A percentile compares a stretch with the other conserved stretches of the same genome.
Evolutionary conservation across 495 filamentous ascomycete species (phyloP).

Genomic region (Podospora australis): DNA sequence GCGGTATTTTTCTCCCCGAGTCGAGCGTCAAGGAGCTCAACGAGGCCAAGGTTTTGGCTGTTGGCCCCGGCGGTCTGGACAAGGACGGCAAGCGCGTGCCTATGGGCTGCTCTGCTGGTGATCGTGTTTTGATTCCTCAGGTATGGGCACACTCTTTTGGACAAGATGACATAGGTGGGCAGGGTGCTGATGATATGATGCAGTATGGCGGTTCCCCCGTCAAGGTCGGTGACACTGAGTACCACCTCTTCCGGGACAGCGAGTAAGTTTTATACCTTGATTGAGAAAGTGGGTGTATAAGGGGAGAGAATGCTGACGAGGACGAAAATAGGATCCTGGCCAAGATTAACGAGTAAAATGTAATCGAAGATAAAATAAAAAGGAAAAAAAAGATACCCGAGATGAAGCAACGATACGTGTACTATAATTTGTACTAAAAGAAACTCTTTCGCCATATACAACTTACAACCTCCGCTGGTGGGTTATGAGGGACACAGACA

Average conservation of each 20-base stretch:
- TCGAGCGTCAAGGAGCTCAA: constrained; percentile 95
- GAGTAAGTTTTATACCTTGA: constrained; percentile 79
- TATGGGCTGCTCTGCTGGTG: constrained; percentile 73
- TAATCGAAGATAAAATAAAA: neutral
- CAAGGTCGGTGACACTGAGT: constrained; percentile 97
- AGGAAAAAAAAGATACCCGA: constrained; percentile 29
- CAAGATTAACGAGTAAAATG: constrained; percentile 77
- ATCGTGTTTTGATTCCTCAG: constrained; percentile 95
- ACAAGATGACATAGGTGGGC: constrained; percentile 7
- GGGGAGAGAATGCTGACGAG: constrained; percentile 21
- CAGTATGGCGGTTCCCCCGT: constrained; percentile 93
- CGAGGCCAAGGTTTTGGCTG: constrained; percentile 91
- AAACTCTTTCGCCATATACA: too few relatives aligned
- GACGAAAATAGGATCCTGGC: constrained; percentile 59
- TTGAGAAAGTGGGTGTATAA: neutral
- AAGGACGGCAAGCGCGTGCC: constrained; percentile 80
- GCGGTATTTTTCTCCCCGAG: constrained; percentile 96
- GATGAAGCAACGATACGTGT: constrained; percentile 26
- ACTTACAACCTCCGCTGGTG: too few relatives aligned
- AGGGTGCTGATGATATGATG: constrained; percentile 25
- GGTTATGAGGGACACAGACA: too few relatives aligned
- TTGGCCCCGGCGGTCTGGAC: constrained; percentile 81
- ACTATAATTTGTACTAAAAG: constrained; percentile 26
- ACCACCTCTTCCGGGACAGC: constrained; percentile 88
- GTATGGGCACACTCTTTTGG: constrained; percentile 45